Evolutionary conservation across 768 basidiomycete genomes (phyloP), one percentile per base, ranked within the genome.

Genomic region (Leccinum truebloodii): DNA sequence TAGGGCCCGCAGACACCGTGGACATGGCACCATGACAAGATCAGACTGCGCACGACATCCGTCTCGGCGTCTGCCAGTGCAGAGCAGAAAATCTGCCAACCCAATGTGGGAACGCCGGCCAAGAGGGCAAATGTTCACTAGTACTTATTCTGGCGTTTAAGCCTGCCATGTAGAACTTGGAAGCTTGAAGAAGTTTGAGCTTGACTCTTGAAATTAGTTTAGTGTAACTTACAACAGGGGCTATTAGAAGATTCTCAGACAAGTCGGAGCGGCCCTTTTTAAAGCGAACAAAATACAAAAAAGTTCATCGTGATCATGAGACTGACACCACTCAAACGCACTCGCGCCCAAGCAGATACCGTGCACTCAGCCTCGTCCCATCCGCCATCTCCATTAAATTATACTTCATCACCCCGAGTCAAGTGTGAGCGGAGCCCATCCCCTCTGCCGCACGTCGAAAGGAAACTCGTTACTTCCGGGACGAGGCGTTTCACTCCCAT

Each of bases 401-500:
- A 7, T 6, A n/a, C 49, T 9, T 20, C 46, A n/a, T n/a, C 34
- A 46, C 3, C 55, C 22, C 57, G 44, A 28, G 54, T 55, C 41
- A 74, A 75, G 58, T 22, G 22, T 39, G 72, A 75, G 55, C 60
- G 51, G 8, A 64, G 67, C 50, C 53, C 50, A 5, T 57, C 71
- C 13, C 72, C 66, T 18, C 10, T 26, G 1, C 22, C 37, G 1
- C 22, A 41, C 48, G 12, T 30, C n/a, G 54, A 60, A 37, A 72
- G 63, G 34, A 63, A 50, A 26, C 60, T 73, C 24, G 59, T 73
- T 39, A 70, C 65, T 24, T 65, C 61, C 1, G 73, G 73, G 39
- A 59, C 65, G 37, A 76, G 67, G 37, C 69, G 68, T 35, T 76
- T 70, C 56, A 49, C 60, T 10, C 73, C 73, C 20, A 41, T 73